Evolutionary conservation across 176 grass and related monocot species (phyloP).

Genomic region (Musa schizocarpa): DNA sequence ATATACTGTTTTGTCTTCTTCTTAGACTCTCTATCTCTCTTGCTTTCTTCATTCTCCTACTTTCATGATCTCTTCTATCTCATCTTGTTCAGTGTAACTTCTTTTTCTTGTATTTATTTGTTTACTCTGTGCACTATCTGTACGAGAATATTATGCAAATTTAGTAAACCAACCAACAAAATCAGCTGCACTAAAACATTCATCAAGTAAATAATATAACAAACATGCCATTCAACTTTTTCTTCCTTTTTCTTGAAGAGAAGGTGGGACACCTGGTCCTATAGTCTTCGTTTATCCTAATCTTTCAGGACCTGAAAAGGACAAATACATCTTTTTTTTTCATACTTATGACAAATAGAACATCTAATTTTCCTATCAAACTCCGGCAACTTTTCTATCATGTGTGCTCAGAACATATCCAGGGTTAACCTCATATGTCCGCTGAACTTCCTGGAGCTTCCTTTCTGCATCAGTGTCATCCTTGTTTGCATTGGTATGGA

Average conservation of each 20-base stretch:
- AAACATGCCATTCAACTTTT: not conserved
- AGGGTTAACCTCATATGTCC: slow-evolving; percentile 70
- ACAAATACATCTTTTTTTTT: not conserved
- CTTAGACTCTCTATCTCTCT: not conserved
- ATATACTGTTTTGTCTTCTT: not conserved
- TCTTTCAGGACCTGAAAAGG: slow-evolving; percentile 80
- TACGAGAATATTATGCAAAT: not conserved
- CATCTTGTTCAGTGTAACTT: no score
- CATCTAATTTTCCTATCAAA: not conserved
- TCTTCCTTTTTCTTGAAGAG: not conserved
- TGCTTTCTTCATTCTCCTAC: not conserved
- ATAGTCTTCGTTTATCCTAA: slow-evolving; percentile 67
- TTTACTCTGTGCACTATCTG: not conserved
- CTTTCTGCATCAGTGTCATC: slow-evolving; percentile 74
- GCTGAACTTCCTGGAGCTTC: slow-evolving; percentile 97
- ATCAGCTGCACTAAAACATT: not conserved
- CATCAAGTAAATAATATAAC: not conserved
- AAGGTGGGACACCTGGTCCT: slow-evolving; percentile 61
- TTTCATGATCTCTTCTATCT: not conserved
- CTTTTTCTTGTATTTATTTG: no score
- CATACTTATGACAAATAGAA: not conserved
- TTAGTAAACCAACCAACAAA: not conserved
- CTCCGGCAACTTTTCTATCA: not conserved
- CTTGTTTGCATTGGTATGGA: slow-evolving; percentile 94
- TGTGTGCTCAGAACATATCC: not conserved